Evolutionary conservation across 495 filamentous ascomycete genomes (phyloP), one percentile per base, ranked within the genome.

Genomic region (Hypoxylon perforatum): DNA sequence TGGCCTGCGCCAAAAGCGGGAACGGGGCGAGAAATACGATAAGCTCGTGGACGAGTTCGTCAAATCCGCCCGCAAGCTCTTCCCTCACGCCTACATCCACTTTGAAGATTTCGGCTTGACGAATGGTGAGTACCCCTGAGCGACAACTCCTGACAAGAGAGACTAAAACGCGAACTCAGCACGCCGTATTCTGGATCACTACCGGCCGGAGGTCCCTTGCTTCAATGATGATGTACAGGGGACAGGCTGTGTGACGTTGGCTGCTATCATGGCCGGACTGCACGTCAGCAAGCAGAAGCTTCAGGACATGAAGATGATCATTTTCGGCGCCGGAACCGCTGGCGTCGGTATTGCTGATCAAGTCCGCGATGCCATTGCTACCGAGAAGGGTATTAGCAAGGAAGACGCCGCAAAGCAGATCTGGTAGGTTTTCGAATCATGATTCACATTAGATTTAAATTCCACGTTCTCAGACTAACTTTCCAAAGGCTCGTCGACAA

Each of bases 221-320:
- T 95, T 97, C 82, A 97, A 96, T 61, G 93, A 96, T 53, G 93
- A 97, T 76, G 88, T 97, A 1, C 93, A 97, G 73, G 93, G 93
- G 2, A 97, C 93, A 1, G 93, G 93, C 0, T 92, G 90, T 35
- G 92, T 97, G 2, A 96, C 93, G 0, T 79, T 96, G 3, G 93
- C 92, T 0, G 92, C 89, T 0, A 88, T 97, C 60, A 86, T 91
- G 76, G 85, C 91, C 1, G 92, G 82, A 1, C 76, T 92, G 11
- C 84, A 92, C 53, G 86, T 96, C 15, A 86, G 84, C 52, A 84
- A 89, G 4, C 74, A 90, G 50, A 85, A 89, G 54, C 74, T 94
- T 23, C 76, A 77, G 30, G 91, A 96, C 61, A 78, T 88, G 4
- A 84, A 88, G 41, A 78, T 94, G 39, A 83, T 95, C 0, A 73